A percentile compares a stretch with the other conserved stretches of the same genome.
Conservation (phyloP, 106 monocot species). For the Alisma plantagoaquatica region DNA sequence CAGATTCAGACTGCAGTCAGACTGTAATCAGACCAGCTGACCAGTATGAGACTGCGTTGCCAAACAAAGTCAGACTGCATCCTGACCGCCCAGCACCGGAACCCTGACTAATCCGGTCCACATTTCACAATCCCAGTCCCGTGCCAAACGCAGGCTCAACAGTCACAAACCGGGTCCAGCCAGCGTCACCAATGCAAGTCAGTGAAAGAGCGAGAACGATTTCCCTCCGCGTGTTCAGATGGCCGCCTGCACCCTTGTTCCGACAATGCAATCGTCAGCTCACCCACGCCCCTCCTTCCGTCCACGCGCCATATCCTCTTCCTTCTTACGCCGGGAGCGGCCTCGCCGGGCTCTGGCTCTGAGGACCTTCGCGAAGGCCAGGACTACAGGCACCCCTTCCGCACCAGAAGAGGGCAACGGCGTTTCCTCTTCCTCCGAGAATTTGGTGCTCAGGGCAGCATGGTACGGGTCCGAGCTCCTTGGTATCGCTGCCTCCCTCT, state of each 20-base stretch:
- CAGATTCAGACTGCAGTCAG: too few species aligned
- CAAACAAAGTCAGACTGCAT: too few species aligned
- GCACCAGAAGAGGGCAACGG: background rate
- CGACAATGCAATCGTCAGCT: background rate
- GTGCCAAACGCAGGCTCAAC: too few species aligned
- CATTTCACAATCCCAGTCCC: too few species aligned
- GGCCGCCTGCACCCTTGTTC: background rate
- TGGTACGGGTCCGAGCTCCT: slow-evolving; percentile 94
- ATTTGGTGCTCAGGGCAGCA: slow-evolving; percentile 50
- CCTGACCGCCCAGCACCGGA: too few species aligned
- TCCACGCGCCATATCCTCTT: background rate
- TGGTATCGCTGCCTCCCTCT: slow-evolving; percentile 56
- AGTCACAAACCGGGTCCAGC: too few species aligned
- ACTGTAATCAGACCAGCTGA: too few species aligned
- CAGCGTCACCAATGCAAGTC: too few species aligned
- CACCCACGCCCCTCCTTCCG: background rate
- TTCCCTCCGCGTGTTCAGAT: too few species aligned
- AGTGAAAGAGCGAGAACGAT: too few species aligned
- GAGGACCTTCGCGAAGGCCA: background rate
- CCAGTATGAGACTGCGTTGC: too few species aligned
- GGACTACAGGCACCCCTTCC: background rate
- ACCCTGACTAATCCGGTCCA: too few species aligned
- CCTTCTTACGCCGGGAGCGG: background rate
- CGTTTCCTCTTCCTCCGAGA: slow-evolving; percentile 32
- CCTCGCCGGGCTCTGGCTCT: background rate